Evolutionary conservation across 1,284 basidiomycete genomes (phyloP).

Genomic region (Apiotrichum montevideense): DNA sequence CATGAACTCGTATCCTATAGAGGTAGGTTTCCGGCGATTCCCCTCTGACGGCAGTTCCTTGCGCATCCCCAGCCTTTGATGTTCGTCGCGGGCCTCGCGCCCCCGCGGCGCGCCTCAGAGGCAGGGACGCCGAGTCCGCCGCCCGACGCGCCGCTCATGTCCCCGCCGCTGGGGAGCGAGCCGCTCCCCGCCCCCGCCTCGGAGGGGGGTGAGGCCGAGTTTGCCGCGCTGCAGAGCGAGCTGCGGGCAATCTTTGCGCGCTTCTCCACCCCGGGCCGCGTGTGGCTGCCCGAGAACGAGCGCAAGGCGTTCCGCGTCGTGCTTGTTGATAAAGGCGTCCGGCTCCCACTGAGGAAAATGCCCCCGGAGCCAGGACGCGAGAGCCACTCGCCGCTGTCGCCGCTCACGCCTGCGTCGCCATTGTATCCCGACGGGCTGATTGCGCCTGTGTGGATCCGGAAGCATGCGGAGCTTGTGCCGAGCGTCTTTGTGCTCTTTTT

Average conservation of each 20-base stretch:
- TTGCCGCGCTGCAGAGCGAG: conserved; percentile 56
- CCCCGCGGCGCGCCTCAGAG: background rate
- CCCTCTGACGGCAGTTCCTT: conserved; percentile 50
- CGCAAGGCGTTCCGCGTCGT: conserved; percentile 67
- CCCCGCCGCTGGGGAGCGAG: background rate
- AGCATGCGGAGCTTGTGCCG: conserved; percentile 84
- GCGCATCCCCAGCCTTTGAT: conserved; percentile 80
- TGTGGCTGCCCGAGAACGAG: conserved; percentile 42
- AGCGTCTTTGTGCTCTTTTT: conserved; percentile 87
- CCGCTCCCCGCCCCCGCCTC: background rate
- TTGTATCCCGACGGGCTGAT: conserved; percentile 90
- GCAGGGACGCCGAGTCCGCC: conserved; percentile 32
- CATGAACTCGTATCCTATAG: conserved; percentile 86
- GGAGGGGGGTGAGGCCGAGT: conserved; percentile 30
- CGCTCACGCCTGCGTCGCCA: conserved; percentile 77
- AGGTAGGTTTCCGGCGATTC: conserved; percentile 49
- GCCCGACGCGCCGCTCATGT: background rate
- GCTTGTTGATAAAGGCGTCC: conserved; percentile 73
- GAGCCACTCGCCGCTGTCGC: conserved; percentile 79
- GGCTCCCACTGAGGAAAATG: conserved; percentile 81
- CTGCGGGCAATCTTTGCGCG: conserved; percentile 57
- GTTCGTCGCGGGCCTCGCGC: conserved; percentile 77
- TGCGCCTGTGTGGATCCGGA: conserved; percentile 93
- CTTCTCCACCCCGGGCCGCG: conserved; percentile 51
- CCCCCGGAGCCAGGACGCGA: conserved; percentile 27